phyloP scores from a whole-genome alignment of 345 rosid species.

The Populus nigra region DNA sequence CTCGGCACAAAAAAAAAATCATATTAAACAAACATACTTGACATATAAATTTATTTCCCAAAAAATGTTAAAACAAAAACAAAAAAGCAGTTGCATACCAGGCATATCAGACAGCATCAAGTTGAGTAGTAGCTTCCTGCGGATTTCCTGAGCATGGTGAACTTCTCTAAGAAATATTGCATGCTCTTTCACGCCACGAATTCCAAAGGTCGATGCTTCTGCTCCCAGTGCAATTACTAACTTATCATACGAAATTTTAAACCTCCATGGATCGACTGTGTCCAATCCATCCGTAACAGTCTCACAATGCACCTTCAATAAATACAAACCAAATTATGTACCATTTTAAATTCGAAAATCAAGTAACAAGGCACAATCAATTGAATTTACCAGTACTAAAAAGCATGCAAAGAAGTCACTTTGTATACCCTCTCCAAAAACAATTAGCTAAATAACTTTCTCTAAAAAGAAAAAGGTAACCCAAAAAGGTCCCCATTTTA shows the following conservation, averaged over 20 bases:
- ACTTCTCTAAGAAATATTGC: conserved; percentile 88
- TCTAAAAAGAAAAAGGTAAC: too few relatives aligned
- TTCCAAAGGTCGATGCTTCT: conserved; percentile 84
- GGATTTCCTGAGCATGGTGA: conserved; percentile 91
- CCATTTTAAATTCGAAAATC: neutral
- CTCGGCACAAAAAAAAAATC: conserved; percentile 2
- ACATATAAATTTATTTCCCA: neutral
- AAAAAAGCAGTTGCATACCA: conserved; percentile 34
- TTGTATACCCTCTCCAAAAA: too few relatives aligned
- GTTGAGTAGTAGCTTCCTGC: conserved; percentile 79
- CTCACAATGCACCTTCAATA: conserved; percentile 70
- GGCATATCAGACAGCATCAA: conserved; percentile 95
- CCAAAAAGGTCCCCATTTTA: neutral
- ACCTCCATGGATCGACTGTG: conserved; percentile 68
- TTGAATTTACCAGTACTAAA: neutral
- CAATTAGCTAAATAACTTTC: too few relatives aligned
- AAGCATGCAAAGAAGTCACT: neutral
- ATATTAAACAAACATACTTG: neutral
- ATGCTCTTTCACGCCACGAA: conserved; percentile 65
- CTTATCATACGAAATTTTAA: conserved; percentile 75
- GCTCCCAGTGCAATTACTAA: conserved; percentile 83
- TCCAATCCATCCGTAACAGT: conserved; percentile 59
- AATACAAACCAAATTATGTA: neutral
- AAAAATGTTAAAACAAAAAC: neutral
- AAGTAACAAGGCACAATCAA: neutral